Evolutionary conservation across 2,329 filamentous ascomycete genomes (phyloP).

Genomic region (Leptoxyphium fumago): DNA sequence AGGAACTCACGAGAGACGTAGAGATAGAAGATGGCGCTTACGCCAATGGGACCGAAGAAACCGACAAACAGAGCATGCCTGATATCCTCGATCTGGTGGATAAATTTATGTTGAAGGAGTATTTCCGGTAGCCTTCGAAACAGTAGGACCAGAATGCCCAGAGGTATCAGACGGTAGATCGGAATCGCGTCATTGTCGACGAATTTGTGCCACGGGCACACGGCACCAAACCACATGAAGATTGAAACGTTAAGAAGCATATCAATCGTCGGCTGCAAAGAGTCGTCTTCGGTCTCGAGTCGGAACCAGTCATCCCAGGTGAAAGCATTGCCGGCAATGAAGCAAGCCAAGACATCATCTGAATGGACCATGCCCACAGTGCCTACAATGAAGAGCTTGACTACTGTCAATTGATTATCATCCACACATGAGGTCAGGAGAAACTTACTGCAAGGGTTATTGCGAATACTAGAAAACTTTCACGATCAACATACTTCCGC

Average conservation of each 20-base stretch:
- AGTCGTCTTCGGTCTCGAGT: slow-evolving; percentile 75
- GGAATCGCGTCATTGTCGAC: slow-evolving; percentile 53
- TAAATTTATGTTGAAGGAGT: slow-evolving; percentile 55
- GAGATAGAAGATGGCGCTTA: slow-evolving; percentile 80
- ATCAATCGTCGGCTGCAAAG: slow-evolving; percentile 84
- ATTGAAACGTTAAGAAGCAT: slow-evolving; percentile 83
- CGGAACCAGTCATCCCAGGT: slow-evolving; percentile 95
- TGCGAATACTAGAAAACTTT: slow-evolving; percentile 78
- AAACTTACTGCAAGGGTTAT: slow-evolving; percentile 57
- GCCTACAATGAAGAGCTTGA: slow-evolving; percentile 62
- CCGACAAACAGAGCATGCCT: slow-evolving; percentile 74
- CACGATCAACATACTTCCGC: slow-evolving; percentile 66
- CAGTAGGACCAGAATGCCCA: slow-evolving; percentile 64
- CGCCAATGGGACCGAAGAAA: slow-evolving; percentile 86
- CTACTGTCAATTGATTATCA: not conserved
- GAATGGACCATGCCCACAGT: slow-evolving; percentile 78
- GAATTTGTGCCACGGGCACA: slow-evolving; percentile 68
- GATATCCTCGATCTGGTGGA: slow-evolving; percentile 62
- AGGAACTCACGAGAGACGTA: slow-evolving; percentile 71
- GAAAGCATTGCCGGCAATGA: slow-evolving; percentile 80
- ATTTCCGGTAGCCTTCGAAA: slow-evolving; percentile 67
- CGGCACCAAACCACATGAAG: slow-evolving; percentile 82
- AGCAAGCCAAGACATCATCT: slow-evolving; percentile 83
- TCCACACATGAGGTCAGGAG: not conserved
- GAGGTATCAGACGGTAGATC: slow-evolving; percentile 53